Evolutionary conservation across 148 eudicot species (phyloP).

Genomic region (Talinum fruticosum): DNA sequence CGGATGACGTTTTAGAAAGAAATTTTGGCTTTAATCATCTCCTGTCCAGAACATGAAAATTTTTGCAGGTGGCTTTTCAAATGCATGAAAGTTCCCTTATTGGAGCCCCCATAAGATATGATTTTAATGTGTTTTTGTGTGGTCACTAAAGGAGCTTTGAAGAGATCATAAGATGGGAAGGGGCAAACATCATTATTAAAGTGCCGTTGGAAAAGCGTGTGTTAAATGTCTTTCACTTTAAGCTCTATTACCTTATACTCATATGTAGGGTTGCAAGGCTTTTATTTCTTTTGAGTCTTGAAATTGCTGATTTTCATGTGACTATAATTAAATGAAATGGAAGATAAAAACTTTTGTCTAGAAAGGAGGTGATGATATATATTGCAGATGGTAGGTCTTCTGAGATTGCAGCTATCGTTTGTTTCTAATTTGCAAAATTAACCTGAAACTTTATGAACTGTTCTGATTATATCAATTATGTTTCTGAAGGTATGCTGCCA

Average conservation of each 20-base stretch:
- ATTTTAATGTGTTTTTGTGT: too few relatives aligned
- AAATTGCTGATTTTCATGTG: neutral
- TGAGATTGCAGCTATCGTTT: neutral
- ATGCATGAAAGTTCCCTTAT: neutral
- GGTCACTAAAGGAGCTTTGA: neutral
- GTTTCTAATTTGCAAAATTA: neutral
- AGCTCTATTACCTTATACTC: neutral
- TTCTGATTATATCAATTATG: slow-evolving; percentile 1
- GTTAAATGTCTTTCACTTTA: neutral
- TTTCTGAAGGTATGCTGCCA: slow-evolving; percentile 81
- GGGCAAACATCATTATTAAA: neutral
- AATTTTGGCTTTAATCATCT: neutral
- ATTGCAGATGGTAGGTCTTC: neutral
- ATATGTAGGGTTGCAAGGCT: neutral
- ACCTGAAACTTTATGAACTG: slow-evolving; percentile 8
- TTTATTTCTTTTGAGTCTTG: neutral
- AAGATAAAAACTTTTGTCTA: too few relatives aligned
- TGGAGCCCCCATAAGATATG: too few relatives aligned
- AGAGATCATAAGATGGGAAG: neutral
- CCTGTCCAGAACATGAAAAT: neutral
- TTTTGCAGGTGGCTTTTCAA: neutral
- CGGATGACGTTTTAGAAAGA: neutral
- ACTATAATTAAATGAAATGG: neutral
- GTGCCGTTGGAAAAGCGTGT: neutral
- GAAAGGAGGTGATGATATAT: too few relatives aligned